Percentiles rank a stretch among this genome's conserved stretches.
Conservation (phyloP, 306 rosid genomes). For the Rosa rugosa region DNA sequence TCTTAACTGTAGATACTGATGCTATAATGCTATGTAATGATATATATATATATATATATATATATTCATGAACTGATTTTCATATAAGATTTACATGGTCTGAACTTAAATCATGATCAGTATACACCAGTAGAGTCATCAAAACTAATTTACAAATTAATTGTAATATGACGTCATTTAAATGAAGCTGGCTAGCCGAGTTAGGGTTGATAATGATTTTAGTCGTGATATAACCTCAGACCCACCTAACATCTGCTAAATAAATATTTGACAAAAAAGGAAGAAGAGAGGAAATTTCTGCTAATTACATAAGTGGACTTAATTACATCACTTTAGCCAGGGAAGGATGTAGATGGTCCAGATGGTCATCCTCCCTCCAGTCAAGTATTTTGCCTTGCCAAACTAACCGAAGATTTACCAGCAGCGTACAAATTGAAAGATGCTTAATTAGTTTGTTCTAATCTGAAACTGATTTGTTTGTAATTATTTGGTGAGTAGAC, state of each 20-base stretch:
- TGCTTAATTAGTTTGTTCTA: neutral
- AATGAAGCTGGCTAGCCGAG: neutral
- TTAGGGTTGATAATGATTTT: neutral
- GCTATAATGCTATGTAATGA: too few species aligned
- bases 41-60: too few species aligned
- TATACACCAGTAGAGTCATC: neutral
- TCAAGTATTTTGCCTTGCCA: neutral
- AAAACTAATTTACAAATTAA: neutral
- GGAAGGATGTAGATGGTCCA: neutral
- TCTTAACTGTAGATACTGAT: too few species aligned
- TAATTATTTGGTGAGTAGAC: slow-evolving; percentile 16
- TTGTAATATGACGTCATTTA: neutral
- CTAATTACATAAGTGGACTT: neutral
- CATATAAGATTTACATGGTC: too few species aligned
- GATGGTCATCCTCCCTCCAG: neutral
- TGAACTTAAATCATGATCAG: too few species aligned
- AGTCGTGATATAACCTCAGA: neutral
- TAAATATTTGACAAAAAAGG: neutral
- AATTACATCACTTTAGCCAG: neutral
- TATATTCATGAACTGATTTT: too few species aligned
- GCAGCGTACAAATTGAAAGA: neutral
- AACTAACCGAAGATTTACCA: neutral
- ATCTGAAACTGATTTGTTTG: slow-evolving; percentile 18
- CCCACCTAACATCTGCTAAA: neutral
- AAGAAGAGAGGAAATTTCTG: neutral